phyloP scores from a whole-genome alignment of 116 monocot genomes.

The Dioscorea cayenensis region DNA sequence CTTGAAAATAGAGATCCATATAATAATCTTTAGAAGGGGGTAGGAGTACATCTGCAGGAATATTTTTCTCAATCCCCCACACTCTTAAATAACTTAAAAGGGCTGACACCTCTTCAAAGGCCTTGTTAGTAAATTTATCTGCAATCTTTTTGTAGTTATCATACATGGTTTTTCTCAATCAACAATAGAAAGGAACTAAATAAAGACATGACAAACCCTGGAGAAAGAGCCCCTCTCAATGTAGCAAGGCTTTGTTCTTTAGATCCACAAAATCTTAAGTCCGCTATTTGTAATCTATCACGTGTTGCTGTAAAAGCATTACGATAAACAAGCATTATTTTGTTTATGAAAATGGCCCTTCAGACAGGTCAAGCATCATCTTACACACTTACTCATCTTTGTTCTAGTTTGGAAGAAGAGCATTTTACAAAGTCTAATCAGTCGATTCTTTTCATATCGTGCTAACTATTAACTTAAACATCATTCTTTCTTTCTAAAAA shows the following conservation, averaged over 20 bases:
- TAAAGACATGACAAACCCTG: conserved; percentile 34
- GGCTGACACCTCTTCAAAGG: conserved; percentile 79
- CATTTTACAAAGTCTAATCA: too few relatives aligned
- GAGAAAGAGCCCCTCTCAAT: conserved; percentile 83
- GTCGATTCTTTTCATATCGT: too few relatives aligned
- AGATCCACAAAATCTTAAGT: conserved; percentile 84
- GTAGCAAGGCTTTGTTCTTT: conserved; percentile 83
- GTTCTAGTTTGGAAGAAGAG: too few relatives aligned
- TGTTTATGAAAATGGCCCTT: too few relatives aligned
- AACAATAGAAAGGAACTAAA: neutral
- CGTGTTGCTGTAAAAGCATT: conserved; percentile 66
- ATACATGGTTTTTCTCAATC: neutral
- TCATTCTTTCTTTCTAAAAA: too few relatives aligned
- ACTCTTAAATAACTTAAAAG: conserved; percentile 65
- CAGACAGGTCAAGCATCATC: too few relatives aligned
- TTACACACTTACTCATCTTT: too few relatives aligned
- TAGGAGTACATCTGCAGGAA: conserved; percentile 81
- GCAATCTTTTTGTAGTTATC: conserved; percentile 8
- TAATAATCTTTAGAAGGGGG: conserved; percentile 76
- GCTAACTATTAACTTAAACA: too few relatives aligned
- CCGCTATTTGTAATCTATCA: conserved; percentile 81
- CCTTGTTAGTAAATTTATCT: conserved; percentile 68
- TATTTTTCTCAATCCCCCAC: conserved; percentile 66
- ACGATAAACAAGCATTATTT: too few relatives aligned
- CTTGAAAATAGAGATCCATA: conserved; percentile 72